Evolutionary conservation across 2,329 filamentous ascomycete species (phyloP).

Genomic region (Fusarium burgessii): DNA sequence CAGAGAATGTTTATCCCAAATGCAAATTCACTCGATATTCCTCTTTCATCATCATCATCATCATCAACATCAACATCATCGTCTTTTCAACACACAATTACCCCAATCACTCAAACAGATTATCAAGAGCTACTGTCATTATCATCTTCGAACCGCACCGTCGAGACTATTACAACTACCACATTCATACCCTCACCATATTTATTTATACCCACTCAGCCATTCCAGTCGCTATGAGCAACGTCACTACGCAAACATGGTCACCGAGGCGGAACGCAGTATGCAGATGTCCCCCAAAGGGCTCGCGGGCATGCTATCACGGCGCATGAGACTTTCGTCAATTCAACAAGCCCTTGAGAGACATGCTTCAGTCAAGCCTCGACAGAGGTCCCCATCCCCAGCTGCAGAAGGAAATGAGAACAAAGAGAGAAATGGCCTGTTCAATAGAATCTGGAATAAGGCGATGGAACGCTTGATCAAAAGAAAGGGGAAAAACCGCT

Average conservation of each 20-base stretch:
- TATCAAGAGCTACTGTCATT: too few relatives aligned
- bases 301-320: neutral
- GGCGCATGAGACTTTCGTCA: too few relatives aligned
- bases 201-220: too few relatives aligned
- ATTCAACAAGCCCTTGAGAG: neutral
- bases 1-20: too few relatives aligned
- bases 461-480: too few relatives aligned
- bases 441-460: neutral
- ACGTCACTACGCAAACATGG: neutral
- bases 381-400: neutral
- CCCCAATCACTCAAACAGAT: too few relatives aligned
- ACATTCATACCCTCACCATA: neutral
- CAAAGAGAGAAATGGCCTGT: neutral
- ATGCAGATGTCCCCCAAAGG: too few relatives aligned
- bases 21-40: too few relatives aligned
- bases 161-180: neutral
- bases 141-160: neutral
- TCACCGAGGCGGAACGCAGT: neutral
- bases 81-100: too few relatives aligned
- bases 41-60: too few relatives aligned
- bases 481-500: neutral
- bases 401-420: neutral
- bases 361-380: neutral
- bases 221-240: constrained; percentile 2
- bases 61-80: too few relatives aligned